A percentile compares a stretch with the other conserved stretches of the same genome.
phyloP scores from a whole-genome alignment of 2,329 filamentous ascomycete genomes.

The Botryosphaeria dothidea region DNA sequence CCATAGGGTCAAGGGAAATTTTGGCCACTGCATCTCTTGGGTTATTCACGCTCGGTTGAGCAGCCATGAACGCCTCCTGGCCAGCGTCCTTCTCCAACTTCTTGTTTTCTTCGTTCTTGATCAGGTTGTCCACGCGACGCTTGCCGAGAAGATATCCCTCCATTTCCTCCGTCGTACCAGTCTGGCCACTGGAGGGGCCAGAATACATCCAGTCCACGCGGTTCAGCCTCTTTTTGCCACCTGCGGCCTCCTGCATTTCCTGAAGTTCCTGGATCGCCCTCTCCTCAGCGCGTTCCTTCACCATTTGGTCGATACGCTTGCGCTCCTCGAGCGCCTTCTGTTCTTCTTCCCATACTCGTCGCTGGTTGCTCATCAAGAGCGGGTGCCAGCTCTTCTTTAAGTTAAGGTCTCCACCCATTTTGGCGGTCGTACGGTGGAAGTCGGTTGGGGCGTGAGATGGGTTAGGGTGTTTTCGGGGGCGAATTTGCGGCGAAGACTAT shows the following conservation, averaged over 20 bases:
- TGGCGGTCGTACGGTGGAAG: constrained; percentile 39
- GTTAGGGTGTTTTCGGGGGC: not conserved
- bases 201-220: constrained; percentile 99
- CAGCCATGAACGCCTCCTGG: constrained; percentile 62
- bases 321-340: constrained; percentile 91
- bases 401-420: constrained; percentile 93
- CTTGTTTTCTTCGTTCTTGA: constrained; percentile 78
- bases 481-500: not conserved
- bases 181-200: constrained; percentile 75
- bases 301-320: constrained; percentile 87
- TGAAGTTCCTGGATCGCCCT: constrained; percentile 89
- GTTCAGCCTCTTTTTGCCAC: constrained; percentile 75
- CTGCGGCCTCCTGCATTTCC: constrained; percentile 82
- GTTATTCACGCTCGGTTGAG: constrained; percentile 67
- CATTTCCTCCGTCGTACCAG: constrained; percentile 72
- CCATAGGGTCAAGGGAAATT: constrained; percentile 84
- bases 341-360: constrained; percentile 84
- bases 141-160: constrained; percentile 94
- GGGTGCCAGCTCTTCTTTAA: constrained; percentile 93
- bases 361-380: constrained; percentile 84
- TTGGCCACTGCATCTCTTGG: constrained; percentile 80
- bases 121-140: constrained; percentile 81
- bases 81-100: constrained; percentile 59
- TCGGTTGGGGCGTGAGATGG: not conserved
- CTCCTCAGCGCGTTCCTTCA: constrained; percentile 93